These are phyloP conservation scores for Eremomyces bilateralis DNA, from an alignment of 495 filamentous ascomycete species.

Conservation along the genomic window DNA sequence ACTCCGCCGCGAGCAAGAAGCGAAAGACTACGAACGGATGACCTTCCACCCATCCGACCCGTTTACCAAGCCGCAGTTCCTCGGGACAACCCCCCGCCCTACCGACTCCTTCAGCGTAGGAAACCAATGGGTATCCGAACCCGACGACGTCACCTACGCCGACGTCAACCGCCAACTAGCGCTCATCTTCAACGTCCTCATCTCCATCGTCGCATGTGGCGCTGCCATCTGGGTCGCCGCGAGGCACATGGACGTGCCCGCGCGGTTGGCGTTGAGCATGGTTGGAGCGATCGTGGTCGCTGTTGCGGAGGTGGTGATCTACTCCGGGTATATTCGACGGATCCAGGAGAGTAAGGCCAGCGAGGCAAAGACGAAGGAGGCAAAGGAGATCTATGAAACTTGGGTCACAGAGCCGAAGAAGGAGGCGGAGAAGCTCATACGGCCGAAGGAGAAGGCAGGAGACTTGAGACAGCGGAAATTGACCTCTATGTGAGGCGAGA, in stretches of 20 bases:
- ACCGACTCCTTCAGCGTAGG: conserved; percentile 7
- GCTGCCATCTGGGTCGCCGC: conserved; percentile 54
- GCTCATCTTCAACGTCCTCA: conserved; percentile 49
- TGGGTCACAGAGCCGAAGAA: conserved; percentile 35
- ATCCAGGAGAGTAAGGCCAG: conserved; percentile 46
- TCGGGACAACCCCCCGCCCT: conserved; percentile 17
- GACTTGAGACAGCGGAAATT: too few relatives aligned
- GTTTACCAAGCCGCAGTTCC: conserved; percentile 25
- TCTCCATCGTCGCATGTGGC: conserved; percentile 49
- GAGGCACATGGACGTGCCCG: conserved; percentile 45
- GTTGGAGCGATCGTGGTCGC: conserved; percentile 48
- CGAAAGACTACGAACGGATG: conserved; percentile 58
- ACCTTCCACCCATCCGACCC: conserved; percentile 36
- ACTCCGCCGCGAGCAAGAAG: conserved; percentile 60
- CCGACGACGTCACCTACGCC: conserved; percentile 22
- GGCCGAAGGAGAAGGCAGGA: too few relatives aligned
- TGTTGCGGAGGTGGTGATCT: conserved; percentile 71
- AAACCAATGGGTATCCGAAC: too few relatives aligned
- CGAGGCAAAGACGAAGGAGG: conserved; percentile 36
- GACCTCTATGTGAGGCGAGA: too few relatives aligned
- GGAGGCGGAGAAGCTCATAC: background rate
- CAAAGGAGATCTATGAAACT: conserved; percentile 44
- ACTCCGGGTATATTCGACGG: conserved; percentile 65
- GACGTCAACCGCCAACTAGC: conserved; percentile 58
- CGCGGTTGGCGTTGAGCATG: conserved; percentile 46